phyloP scores from a whole-genome alignment of 73 alveolate species.

The Paramecium caudatum region DNA sequence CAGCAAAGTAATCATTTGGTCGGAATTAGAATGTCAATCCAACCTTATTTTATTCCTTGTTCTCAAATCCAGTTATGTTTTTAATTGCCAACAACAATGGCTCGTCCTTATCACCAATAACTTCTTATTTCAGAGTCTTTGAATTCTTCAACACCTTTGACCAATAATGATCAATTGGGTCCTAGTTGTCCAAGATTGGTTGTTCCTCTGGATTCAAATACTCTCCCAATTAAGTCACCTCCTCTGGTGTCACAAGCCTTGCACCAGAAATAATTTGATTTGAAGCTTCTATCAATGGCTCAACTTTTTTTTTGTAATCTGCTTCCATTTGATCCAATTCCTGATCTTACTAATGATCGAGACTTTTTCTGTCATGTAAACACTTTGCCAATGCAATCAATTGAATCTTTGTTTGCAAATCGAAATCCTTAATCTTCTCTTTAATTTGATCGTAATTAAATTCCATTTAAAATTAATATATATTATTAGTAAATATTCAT shows the following conservation, averaged over 20 bases:
- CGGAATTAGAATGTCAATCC: slow-evolving; percentile 32
- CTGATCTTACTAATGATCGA: slow-evolving; percentile 43
- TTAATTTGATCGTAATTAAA: slow-evolving; percentile 53
- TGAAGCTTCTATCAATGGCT: slow-evolving; percentile 44
- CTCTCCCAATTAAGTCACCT: background rate
- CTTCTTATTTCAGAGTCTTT: slow-evolving; percentile 25
- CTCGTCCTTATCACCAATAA: slow-evolving; percentile 37
- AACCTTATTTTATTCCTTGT: background rate
- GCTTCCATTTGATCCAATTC: slow-evolving; percentile 53
- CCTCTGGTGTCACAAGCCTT: slow-evolving; percentile 17
- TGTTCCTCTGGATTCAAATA: slow-evolving; percentile 14
- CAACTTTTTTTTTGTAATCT: background rate
- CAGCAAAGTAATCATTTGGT: slow-evolving; percentile 37
- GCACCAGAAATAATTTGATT: slow-evolving; percentile 46
- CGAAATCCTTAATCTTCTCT: slow-evolving; percentile 43
- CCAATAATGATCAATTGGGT: slow-evolving; percentile 66
- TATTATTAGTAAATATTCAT: background rate
- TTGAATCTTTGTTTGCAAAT: slow-evolving; percentile 49
- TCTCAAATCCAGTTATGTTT: background rate
- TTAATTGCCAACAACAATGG: background rate
- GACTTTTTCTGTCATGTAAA: background rate
- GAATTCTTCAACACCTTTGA: slow-evolving; percentile 41
- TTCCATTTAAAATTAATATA: slow-evolving; percentile 52
- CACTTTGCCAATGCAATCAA: slow-evolving; percentile 20
- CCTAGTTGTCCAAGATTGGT: background rate